Percentiles rank a stretch among this genome's conserved stretches.
Conservation (phyloP, 176 grass and related monocot species). For the Carex scoparia region DNA sequence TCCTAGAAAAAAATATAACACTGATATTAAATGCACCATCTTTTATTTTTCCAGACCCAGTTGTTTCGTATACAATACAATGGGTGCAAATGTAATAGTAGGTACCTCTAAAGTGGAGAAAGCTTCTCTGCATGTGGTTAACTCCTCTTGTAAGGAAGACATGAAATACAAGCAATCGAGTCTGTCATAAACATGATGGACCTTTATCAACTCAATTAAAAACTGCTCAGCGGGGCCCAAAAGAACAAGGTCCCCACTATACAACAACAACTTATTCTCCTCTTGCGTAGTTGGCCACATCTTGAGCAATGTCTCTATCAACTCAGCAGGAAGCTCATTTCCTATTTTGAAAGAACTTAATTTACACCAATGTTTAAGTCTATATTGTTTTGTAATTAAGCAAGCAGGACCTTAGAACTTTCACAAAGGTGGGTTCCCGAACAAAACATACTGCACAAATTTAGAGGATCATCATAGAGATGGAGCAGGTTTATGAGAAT, state of each 20-base stretch:
- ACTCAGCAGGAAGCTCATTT: slow-evolving; percentile 61
- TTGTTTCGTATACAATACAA: neutral
- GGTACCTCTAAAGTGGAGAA: slow-evolving; percentile 79
- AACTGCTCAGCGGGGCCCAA: slow-evolving; percentile 82
- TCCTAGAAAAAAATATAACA: neutral
- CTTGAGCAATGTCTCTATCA: slow-evolving; percentile 76
- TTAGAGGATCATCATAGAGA: neutral
- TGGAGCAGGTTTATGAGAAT: neutral
- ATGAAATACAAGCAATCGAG: slow-evolving; percentile 75
- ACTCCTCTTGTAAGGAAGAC: slow-evolving; percentile 56
- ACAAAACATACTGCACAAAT: neutral
- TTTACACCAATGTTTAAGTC: too few relatives aligned
- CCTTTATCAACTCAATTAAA: slow-evolving; percentile 55
- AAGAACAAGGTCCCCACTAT: slow-evolving; percentile 48
- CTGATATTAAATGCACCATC: neutral
- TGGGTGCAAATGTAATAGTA: neutral
- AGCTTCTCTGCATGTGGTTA: slow-evolving; percentile 51
- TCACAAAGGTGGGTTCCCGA: neutral
- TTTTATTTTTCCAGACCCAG: neutral
- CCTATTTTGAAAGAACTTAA: slow-evolving; percentile 29
- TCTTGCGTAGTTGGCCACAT: slow-evolving; percentile 74
- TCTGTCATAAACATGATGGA: slow-evolving; percentile 60
- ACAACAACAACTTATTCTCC: slow-evolving; percentile 71
- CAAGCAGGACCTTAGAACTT: neutral
- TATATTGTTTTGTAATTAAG: neutral